Percentiles rank a stretch among this genome's conserved stretches.
phyloP scores from a whole-genome alignment of 805 yeast genomes.

The Komagataella pastoris region DNA sequence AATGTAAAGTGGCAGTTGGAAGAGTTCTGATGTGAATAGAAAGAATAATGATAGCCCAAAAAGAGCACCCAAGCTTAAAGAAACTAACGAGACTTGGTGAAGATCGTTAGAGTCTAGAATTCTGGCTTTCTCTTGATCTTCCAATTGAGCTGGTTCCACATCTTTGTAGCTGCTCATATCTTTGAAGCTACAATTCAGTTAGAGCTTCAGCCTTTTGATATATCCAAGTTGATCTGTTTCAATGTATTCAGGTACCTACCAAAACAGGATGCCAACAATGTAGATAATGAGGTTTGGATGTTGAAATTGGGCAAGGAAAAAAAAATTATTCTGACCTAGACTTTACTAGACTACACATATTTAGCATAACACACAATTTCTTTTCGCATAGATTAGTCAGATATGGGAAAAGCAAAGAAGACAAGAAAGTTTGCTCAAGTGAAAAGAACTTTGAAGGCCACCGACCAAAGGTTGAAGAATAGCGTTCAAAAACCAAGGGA shows the following conservation, averaged over 20 bases:
- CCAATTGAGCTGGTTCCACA: not conserved
- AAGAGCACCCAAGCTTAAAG: constrained; percentile 4
- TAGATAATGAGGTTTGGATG: not conserved
- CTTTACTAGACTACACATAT: not conserved
- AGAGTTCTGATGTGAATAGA: constrained; percentile 14
- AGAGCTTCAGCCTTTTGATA: not conserved
- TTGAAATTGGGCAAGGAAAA: not conserved
- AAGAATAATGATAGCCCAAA: constrained; percentile 25
- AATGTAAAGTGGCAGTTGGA: constrained; percentile 33
- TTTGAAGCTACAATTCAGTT: not conserved
- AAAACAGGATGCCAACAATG: not conserved
- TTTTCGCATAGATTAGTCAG: not conserved
- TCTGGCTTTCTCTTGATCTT: not conserved
- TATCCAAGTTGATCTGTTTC: not conserved
- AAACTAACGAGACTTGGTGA: not conserved
- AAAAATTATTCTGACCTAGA: not conserved
- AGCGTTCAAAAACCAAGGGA: constrained; percentile 27
- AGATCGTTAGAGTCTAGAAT: not conserved
- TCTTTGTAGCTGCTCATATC: not conserved
- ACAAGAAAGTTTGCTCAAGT: constrained; percentile 94
- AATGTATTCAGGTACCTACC: not conserved
- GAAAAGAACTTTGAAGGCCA: constrained; percentile 66
- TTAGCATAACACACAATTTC: not conserved
- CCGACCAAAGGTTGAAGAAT: constrained; percentile 47
- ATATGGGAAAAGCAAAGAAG: constrained; percentile 94